These are phyloP conservation scores for Bassia scoparia DNA, from an alignment of 148 eudicot species.

Conservation along the genomic window DNA sequence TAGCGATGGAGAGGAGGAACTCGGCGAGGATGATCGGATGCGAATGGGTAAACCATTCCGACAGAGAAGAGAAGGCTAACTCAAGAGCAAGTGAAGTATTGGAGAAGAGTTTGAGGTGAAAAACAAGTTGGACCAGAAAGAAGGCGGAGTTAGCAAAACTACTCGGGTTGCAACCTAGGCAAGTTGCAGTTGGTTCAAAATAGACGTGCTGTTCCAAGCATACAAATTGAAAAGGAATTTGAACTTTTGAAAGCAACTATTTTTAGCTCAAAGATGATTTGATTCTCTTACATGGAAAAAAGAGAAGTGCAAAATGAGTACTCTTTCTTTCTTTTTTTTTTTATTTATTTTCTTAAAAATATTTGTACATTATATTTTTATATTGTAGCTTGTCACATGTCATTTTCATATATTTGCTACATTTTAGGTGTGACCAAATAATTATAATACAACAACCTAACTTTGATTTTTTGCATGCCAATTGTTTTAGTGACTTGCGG, in stretches of 20 bases:
- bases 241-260: conserved; percentile 43
- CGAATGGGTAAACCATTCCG: conserved; percentile 12
- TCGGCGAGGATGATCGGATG: neutral
- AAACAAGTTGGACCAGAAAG: conserved; percentile 73
- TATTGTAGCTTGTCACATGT: conserved; percentile 9
- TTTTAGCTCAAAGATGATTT: conserved; percentile 43
- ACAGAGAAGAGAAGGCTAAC: conserved; percentile 57
- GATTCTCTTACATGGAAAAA: conserved; percentile 41
- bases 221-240: conserved; percentile 65
- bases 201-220: conserved; percentile 64
- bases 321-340: neutral
- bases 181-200: conserved; percentile 81
- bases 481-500: conserved; percentile 5
- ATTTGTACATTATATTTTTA: neutral
- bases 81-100: conserved; percentile 48
- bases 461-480: conserved; percentile 14
- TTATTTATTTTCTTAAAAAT: no score
- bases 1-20: neutral
- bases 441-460: conserved; percentile 14
- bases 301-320: conserved; percentile 49
- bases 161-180: conserved; percentile 64
- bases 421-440: conserved; percentile 10
- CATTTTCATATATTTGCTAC: conserved; percentile 11
- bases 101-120: conserved; percentile 65
- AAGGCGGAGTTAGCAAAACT: conserved; percentile 48